Base-by-base conservation (phyloP, 2,329 filamentous ascomycete species). In the Arthrobotrys pseudoclavata region DNA sequence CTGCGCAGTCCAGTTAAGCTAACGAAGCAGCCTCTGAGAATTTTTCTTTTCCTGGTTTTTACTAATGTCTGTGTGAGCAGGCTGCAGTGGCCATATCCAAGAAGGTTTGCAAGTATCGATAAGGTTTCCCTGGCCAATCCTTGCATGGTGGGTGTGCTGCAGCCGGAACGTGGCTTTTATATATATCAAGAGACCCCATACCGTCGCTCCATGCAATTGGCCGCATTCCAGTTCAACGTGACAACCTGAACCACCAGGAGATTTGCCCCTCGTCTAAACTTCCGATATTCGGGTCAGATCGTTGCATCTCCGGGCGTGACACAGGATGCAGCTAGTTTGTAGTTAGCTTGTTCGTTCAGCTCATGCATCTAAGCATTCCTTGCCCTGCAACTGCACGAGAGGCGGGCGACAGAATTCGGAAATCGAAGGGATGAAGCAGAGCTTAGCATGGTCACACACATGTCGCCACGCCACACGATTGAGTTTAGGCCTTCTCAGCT, bases 121-220 rank as follows among this genome's bases (percentile, higher is more conserved):
- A 76, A 76, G 57, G 71, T 76, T 76, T 55, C 61, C 60, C 61
- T 63, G 48, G 55, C 53, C 22, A 48, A 61, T 52, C 57, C 72
- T 66, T 76, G 66, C 66, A 66, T 53, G 60, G 50, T 72, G 55
- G 47, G 63, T 42, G 31, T 52, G 45, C 47, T 53, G 64, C 67
- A 69, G 72, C 72, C 70, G 66, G 72, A 76, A 76, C 72, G 72
- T 76, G 66, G 72, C 72, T 76, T 67, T 69, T 64, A 45, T 45
- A 45, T n/a, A 76, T 76, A 70, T 67, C 53, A 72, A 42, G 42
- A 50, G 45, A 47, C 57, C 45, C 64, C 52, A 34, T 42, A 34
- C 34, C 48, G 64, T 66, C 60, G 66, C 66, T 37, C 42, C 57
- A 12, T 69, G 50, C 72, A 53, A 76, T 76, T 76, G 66, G 72